Conservation (phyloP, 2,329 filamentous ascomycete genomes). For the Tolypocladium inflatum region DNA sequence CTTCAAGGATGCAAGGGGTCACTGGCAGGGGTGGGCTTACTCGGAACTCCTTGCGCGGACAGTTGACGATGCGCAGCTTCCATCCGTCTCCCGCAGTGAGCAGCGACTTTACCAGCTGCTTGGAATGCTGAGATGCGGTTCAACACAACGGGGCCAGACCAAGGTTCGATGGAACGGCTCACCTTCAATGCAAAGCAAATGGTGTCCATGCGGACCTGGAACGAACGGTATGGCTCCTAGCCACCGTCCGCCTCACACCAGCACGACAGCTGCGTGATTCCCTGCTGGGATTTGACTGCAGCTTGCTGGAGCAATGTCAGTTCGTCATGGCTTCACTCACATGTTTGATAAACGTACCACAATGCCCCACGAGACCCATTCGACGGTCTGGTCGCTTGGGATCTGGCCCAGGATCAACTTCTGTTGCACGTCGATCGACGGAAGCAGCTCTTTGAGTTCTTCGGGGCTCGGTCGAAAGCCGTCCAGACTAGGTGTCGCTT, state of each 20-base stretch:
- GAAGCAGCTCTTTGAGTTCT: constrained; percentile 5
- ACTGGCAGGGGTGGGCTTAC: constrained; percentile 3
- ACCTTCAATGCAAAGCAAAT: constrained; percentile 13
- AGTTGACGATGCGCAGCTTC: constrained; percentile 15
- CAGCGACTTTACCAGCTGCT: constrained; percentile 18
- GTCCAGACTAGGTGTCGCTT: neutral
- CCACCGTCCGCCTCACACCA: constrained; percentile 18
- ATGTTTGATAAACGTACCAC: constrained; percentile 6
- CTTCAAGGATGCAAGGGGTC: neutral
- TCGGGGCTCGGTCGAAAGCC: constrained; percentile 6
- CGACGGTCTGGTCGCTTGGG: constrained; percentile 11
- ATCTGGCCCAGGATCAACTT: constrained; percentile 10
- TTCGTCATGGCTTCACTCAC: neutral
- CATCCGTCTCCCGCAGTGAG: constrained; percentile 13
- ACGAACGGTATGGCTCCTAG: constrained; percentile 17
- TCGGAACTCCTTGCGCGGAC: constrained; percentile 13
- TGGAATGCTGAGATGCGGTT: constrained; percentile 7
- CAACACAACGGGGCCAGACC: no score
- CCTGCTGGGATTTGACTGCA: constrained; percentile 16
- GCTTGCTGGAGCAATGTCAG: constrained; percentile 4
- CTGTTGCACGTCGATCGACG: constrained; percentile 9
- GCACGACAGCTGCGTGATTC: constrained; percentile 11
- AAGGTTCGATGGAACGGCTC: neutral
- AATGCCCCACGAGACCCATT: constrained; percentile 14
- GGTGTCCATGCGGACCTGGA: constrained; percentile 13